Evolutionary conservation across 441 rosid genomes (phyloP).

Genomic region (Oxalis stricta): DNA sequence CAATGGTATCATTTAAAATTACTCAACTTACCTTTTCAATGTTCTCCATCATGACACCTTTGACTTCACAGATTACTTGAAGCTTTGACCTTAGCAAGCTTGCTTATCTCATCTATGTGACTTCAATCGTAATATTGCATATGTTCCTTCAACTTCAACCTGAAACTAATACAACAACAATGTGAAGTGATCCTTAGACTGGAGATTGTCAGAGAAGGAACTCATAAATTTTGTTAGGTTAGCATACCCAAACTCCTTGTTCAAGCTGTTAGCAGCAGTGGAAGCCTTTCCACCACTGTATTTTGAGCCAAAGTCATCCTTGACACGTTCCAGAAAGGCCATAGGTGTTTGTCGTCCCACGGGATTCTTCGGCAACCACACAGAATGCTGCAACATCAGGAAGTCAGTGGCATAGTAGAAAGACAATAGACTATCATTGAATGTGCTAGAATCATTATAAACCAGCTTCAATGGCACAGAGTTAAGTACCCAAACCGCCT

Average conservation of each 20-base stretch:
- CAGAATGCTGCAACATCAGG: conserved; percentile 54
- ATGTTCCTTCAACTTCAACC: conserved; percentile 68
- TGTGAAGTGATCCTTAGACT: too few relatives aligned
- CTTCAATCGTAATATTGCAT: conserved; percentile 74
- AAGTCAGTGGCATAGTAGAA: conserved; percentile 1
- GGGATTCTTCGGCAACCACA: conserved; percentile 87
- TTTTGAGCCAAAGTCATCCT: conserved; percentile 73
- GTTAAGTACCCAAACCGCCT: too few relatives aligned
- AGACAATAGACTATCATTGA: neutral
- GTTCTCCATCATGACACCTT: conserved; percentile 84
- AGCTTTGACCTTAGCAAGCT: conserved; percentile 69
- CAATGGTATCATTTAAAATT: too few relatives aligned
- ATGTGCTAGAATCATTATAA: too few relatives aligned
- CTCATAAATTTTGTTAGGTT: too few relatives aligned
- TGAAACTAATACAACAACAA: conserved; percentile 8
- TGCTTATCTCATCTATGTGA: conserved; percentile 64
- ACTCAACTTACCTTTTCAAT: conserved; percentile 71
- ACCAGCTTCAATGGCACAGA: too few relatives aligned
- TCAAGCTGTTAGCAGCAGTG: conserved; percentile 60
- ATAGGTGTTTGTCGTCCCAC: conserved; percentile 78
- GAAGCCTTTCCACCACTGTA: conserved; percentile 84
- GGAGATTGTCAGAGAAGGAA: too few relatives aligned
- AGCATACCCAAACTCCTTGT: conserved; percentile 83
- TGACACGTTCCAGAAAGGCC: conserved; percentile 78
- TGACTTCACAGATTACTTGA: conserved; percentile 81